Evolutionary conservation across 2,329 filamentous ascomycete genomes (phyloP), one percentile per base, ranked within the genome.

Genomic region (Penicillium sp.): DNA sequence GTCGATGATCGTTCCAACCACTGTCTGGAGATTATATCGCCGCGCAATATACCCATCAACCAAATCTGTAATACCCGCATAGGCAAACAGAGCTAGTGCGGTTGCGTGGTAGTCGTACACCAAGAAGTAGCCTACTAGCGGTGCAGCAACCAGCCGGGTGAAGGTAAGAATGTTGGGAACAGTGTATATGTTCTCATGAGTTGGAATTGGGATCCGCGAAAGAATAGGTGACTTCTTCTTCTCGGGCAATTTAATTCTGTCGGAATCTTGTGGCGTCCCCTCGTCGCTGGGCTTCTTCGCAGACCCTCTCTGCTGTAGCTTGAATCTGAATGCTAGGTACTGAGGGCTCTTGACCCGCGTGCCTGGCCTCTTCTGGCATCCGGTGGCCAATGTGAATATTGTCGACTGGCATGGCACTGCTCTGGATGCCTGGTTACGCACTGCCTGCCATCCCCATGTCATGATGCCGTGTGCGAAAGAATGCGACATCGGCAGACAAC

Each of bases 21-120:
- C 94, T 0, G 95, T 98, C 77, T 95, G 91, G 61, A 92, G 85
- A 55, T 94, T 90, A 88, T 91, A 98, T 63, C 85, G 86, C 46
- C 95, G 87, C 29, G 95, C 95, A 70, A 99, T 95, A 85, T 90
- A 98, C 61, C 95, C 95, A 75, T 99, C 95, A 3, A 98, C 85
- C 7, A 97, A 83, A 74, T 99, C 95, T 0, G 94, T 97, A 69
- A 97, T 83, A 51, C 92, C 93, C 3, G 95, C 94, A 75, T 97
- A 97, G 54, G 89, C 89, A 75, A 99, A 96, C n/a, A 99, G 84
- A 2, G 88, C 88, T 7, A 97, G 82, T 0, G 95, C 93, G 79
- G 88, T 88, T 35, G 86, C 84, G 74, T 96, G 90, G 48, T 93
- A 85, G 73, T 95, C 90, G 69, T 96, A 86, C 3, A 98, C 84